Base-by-base conservation (phyloP, 176 grass and related monocot genomes). In the Cocos nucifera region DNA sequence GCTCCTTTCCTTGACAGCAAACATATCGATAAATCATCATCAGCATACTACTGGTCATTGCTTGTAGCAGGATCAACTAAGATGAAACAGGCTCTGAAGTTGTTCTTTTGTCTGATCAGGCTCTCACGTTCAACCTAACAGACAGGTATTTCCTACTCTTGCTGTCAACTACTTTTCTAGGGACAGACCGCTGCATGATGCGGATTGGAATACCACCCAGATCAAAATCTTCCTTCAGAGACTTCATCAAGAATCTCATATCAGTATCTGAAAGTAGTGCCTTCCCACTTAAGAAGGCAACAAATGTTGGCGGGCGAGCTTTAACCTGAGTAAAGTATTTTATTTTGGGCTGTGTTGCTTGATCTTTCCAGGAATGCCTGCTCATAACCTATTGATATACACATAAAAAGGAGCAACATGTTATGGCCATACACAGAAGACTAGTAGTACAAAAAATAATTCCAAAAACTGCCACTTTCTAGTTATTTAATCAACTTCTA, bases 311-410 rank as follows among this genome's bases (percentile, higher is more conserved):
- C 23, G 92, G 87, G 1, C 84, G 84, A 6, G 87, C 87, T 75
- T 91, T 97, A 59, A 91, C 87, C 66, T 91, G 92, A 55, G 92
- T 91, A 72, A 97, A 97, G 65, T 97, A 97, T 69, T 97, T 97
- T 12, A 97, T 75, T 73, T 97, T 91, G 53, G 92, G 79, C 64
- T 97, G 84, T 5, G 87, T 88, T 35, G 84, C 92, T 66, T 64
- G 63, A 62, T 97, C 92, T 88, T 88, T 88, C 87, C 87, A 97
- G 17, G 92, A 97, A 69, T 97, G 92, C 64, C 84, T 80, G 75
- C 93, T 85, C 93, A 88, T 97, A 21, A 97, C 87, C 87, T 96
- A 30, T 75, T 64, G 69, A 25, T 6, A 26, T 48, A 44, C 10
- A 49, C 62, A 51, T 18, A 51, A 51, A 65, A 23, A 25, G 22